Evolutionary conservation across 192 early-diverging fungal genomes (phyloP).

Genomic region (Backusella westeae): DNA sequence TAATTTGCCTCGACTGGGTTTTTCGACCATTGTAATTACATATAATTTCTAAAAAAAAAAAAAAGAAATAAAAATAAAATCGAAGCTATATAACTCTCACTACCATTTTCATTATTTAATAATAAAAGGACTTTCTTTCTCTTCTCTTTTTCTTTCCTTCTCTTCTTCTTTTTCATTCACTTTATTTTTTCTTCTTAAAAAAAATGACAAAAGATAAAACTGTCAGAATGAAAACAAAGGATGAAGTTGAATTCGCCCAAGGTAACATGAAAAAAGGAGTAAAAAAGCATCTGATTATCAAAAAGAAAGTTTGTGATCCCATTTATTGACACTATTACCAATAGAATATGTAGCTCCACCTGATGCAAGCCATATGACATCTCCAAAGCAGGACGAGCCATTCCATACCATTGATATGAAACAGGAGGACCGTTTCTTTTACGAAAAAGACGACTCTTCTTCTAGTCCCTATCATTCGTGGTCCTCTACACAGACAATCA

Average conservation of each 20-base stretch:
- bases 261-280: not conserved
- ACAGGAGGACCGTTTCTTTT: constrained; percentile 5
- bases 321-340: not conserved
- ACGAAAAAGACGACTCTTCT: not conserved
- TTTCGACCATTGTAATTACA: not conserved
- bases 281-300: constrained; percentile 4
- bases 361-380: not conserved
- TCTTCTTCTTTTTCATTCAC: not conserved
- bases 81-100: not conserved
- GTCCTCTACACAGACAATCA: not conserved
- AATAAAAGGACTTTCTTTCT: not conserved
- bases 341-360: constrained; percentile 3
- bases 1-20: not conserved
- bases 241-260: constrained; percentile 1
- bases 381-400: not conserved
- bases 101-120: not conserved
- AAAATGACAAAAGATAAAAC: constrained; percentile 18
- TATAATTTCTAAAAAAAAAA: not conserved
- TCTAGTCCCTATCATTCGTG: not conserved
- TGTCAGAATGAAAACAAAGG: constrained; percentile 13
- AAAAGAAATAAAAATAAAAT: not conserved
- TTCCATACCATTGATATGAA: constrained; percentile 3
- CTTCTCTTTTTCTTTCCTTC: not conserved
- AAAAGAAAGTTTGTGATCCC: not conserved
- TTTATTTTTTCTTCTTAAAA: not conserved